Evolutionary conservation across 2,329 filamentous ascomycete species (phyloP), one percentile per base, ranked within the genome.

Genomic region (Monosporascus sp.): DNA sequence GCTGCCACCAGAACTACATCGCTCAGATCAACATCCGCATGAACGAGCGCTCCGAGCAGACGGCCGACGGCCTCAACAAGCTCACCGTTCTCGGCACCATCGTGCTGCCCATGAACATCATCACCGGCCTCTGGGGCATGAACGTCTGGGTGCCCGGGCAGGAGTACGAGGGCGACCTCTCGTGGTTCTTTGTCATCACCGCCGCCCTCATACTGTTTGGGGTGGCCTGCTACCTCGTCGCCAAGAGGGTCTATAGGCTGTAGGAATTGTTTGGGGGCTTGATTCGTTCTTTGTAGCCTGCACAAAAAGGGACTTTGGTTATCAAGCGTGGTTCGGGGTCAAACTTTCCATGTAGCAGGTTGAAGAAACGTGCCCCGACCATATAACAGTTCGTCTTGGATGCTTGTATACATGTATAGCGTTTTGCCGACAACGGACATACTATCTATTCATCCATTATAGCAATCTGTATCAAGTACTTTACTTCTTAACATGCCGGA

Each of bases 1-100:
- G 94, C 53, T 92, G 92, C 14, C 94, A 99, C 66, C 89, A 85
- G 67, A 99, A 97, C 69, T 99, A 99, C 69, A 87, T 99, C n/a
- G 94, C 94, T 1, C 94, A 99, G 70, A 97, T 99, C 74, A 97
- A 97, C 72, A 96, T 97, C 64, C 86, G 91, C 65, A 97, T 97
- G 93, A 97, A 97, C 71, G 93, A 97, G 76, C 87, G 94, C 47
- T 90, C 95, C 69, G 93, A 99, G 70, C 87, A 95, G 74, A 99
- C 94, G 1, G 91, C 91, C 41, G 93, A 99, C 68, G 91, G 97
- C 1, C 81, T 99, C 14, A 92, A 92, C 58, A 96, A 94, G 71
- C 81, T 99, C 55, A 97, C 94, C 0, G 94, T 99, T 1, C 79
- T 99, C 1, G 94, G 94, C 59, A 99, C 94, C 6, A 97, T 99